These are phyloP conservation scores for Leucosporidium scottii DNA, from an alignment of 768 basidiomycete genomes.

Conservation along the genomic window DNA sequence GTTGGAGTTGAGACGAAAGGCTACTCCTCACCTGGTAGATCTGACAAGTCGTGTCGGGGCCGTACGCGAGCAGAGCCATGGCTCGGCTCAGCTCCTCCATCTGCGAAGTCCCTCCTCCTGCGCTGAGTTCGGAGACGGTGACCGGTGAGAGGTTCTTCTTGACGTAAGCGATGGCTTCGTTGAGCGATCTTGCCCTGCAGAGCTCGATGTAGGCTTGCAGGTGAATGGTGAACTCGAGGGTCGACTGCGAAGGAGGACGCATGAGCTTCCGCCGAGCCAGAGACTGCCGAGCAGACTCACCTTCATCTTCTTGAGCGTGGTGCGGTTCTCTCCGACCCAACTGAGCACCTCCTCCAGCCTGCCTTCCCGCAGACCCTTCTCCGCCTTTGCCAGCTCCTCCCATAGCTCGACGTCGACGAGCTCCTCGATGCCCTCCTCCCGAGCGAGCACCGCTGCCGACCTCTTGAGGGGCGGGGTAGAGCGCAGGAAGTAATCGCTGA, in stretches of 20 bases:
- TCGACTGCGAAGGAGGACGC: conserved; percentile 54
- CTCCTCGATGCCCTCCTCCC: conserved; percentile 68
- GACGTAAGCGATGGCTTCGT: conserved; percentile 76
- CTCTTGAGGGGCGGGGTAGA: conserved; percentile 55
- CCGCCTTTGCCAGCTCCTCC: conserved; percentile 78
- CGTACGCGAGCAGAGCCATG: conserved; percentile 66
- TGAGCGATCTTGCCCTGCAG: conserved; percentile 56
- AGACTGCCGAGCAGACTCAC: conserved; percentile 43
- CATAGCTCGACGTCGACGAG: conserved; percentile 57
- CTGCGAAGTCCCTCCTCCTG: conserved; percentile 40
- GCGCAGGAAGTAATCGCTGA: conserved; percentile 86
- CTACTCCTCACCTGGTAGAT: conserved; percentile 62
- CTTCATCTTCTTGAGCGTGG: conserved; percentile 83
- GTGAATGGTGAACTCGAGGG: conserved; percentile 90
- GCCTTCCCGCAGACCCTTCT: conserved; percentile 63
- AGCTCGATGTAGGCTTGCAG: conserved; percentile 96
- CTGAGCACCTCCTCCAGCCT: conserved; percentile 81
- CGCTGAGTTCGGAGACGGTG: conserved; percentile 5
- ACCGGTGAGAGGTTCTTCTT: conserved; percentile 72
- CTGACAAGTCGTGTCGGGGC: conserved; percentile 55
- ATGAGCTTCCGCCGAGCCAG: neutral
- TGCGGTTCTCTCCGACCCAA: conserved; percentile 96
- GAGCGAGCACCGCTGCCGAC: conserved; percentile 68
- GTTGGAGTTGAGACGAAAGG: neutral
- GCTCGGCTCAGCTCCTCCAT: conserved; percentile 70